Evolutionary conservation across 1,284 basidiomycete genomes (phyloP).

Genomic region (Pseudozyma hubeiensis): DNA sequence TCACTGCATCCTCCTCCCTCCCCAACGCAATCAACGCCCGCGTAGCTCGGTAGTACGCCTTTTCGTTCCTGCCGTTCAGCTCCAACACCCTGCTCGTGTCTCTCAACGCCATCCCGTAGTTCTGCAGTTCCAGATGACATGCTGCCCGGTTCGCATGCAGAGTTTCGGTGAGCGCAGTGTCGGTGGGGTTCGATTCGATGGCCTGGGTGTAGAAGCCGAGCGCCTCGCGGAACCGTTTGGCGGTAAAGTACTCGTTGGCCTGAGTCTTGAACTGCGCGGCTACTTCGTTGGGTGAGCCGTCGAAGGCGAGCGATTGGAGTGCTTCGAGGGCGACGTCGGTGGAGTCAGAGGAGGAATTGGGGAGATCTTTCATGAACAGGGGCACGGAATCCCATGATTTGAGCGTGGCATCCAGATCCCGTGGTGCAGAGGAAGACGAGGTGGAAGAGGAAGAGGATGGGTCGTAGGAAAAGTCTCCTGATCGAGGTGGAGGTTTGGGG

Average conservation of each 20-base stretch:
- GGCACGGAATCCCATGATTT: conserved; percentile 72
- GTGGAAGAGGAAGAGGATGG: background rate
- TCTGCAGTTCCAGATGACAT: conserved; percentile 87
- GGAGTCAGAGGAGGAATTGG: conserved; percentile 64
- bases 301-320: conserved; percentile 84
- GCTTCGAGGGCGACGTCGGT: conserved; percentile 73
- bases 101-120: conserved; percentile 27
- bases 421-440: conserved; percentile 6
- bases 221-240: conserved; percentile 87
- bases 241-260: conserved; percentile 92
- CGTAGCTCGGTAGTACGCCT: conserved; percentile 64
- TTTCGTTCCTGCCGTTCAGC: conserved; percentile 50
- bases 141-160: conserved; percentile 82
- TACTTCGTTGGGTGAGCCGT: conserved; percentile 92
- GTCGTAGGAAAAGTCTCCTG: conserved; percentile 27
- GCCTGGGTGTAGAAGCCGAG: conserved; percentile 89
- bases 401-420: conserved; percentile 36
- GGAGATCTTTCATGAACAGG: conserved; percentile 91
- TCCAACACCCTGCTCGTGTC: conserved; percentile 27
- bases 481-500: conserved; percentile 23
- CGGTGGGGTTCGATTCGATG: conserved; percentile 82
- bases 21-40: conserved; percentile 57
- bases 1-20: conserved; percentile 49
- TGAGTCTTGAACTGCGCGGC: conserved; percentile 93
- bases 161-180: conserved; percentile 75